Evolutionary conservation across 768 basidiomycete species (phyloP).

Genomic region (Boletus barrowsii): DNA sequence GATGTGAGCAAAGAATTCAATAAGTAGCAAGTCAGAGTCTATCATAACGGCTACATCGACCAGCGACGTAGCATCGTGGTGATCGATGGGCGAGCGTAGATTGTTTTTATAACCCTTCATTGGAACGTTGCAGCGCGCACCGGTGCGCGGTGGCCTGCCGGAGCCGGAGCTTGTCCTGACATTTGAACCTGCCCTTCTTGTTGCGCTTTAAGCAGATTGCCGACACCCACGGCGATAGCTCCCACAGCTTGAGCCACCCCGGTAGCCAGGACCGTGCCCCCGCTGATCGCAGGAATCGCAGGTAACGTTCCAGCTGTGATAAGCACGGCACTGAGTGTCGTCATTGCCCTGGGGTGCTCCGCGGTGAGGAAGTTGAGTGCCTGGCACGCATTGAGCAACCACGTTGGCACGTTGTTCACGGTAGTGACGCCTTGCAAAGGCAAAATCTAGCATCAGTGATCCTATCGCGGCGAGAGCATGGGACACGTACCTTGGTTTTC

Average conservation of each 20-base stretch:
- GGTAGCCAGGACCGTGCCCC: constrained; percentile 70
- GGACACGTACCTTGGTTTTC: constrained; percentile 17
- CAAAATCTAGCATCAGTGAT: not conserved
- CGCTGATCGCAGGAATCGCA: constrained; percentile 64
- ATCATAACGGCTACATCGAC: constrained; percentile 19
- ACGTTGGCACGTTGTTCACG: constrained; percentile 62
- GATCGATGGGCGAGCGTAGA: not conserved
- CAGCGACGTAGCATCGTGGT: constrained; percentile 18
- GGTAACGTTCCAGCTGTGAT: constrained; percentile 78
- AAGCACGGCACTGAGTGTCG: constrained; percentile 69
- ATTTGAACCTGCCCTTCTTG: constrained; percentile 39
- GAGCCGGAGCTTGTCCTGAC: constrained; percentile 19
- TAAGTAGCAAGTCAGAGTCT: constrained; percentile 23
- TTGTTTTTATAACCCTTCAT: constrained; percentile 5
- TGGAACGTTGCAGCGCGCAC: constrained; percentile 31
- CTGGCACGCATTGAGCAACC: constrained; percentile 74
- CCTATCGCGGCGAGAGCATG: not conserved
- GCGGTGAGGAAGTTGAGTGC: constrained; percentile 71
- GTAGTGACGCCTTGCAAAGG: constrained; percentile 36
- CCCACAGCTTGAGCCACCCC: constrained; percentile 76
- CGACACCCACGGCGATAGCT: constrained; percentile 73
- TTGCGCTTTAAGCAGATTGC: constrained; percentile 50
- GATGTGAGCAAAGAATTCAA: constrained; percentile 4
- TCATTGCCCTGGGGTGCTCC: constrained; percentile 77
- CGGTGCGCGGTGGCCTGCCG: constrained; percentile 23